Evolutionary conservation across 257 asterid species (phyloP).

Genomic region (Verbena officinalis): DNA sequence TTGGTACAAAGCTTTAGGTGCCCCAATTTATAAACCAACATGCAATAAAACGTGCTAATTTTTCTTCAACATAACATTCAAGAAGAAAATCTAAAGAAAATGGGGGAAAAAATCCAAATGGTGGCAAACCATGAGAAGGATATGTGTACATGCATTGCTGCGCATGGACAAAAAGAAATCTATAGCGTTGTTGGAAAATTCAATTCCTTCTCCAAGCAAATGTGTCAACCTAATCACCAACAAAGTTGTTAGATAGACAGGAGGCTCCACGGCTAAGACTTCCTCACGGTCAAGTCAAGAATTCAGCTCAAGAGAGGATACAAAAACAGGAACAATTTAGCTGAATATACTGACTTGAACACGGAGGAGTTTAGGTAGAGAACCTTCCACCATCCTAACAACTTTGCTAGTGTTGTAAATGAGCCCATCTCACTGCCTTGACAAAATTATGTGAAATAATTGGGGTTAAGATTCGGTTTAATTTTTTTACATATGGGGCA

Average conservation of each 20-base stretch:
- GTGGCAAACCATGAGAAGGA: constrained; percentile 2
- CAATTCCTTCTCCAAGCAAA: neutral
- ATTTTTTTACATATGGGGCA: neutral
- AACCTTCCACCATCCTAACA: no score
- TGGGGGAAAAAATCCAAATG: neutral
- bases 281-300: neutral
- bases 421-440: neutral
- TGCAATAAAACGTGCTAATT: neutral
- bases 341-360: neutral
- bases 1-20: neutral
- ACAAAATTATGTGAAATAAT: neutral
- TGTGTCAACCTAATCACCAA: neutral
- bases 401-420: neutral
- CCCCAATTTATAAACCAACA: constrained; percentile 1
- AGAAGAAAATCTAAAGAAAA: neutral
- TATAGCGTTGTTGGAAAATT: no score
- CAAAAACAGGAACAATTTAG: neutral
- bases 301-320: neutral
- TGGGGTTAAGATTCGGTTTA: neutral
- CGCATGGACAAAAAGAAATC: neutral
- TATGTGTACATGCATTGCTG: neutral
- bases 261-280: neutral
- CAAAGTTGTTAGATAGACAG: neutral
- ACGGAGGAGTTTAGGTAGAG: neutral
- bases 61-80: neutral